Percentiles rank a stretch among this genome's conserved stretches.
phyloP scores from a whole-genome alignment of 2,329 filamentous ascomycete genomes.

The Trichoderma sp. region DNA sequence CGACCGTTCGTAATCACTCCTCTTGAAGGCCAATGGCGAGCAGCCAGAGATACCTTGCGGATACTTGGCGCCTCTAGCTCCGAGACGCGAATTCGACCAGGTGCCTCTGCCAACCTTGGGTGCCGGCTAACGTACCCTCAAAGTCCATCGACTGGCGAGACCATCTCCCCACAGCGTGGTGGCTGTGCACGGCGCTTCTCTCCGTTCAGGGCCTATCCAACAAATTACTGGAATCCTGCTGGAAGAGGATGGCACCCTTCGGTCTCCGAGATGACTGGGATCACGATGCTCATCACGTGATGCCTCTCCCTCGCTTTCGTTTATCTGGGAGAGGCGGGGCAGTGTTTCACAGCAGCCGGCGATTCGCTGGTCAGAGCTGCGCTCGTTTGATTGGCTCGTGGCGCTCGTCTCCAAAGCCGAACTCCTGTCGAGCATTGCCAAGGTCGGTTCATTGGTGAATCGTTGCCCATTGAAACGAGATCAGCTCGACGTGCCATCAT shows the following conservation, averaged over 20 bases:
- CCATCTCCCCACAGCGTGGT: neutral
- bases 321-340: conserved; percentile 1
- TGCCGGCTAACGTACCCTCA: neutral
- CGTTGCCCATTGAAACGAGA: conserved; percentile 1
- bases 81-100: neutral
- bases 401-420: neutral
- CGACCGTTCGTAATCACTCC: conserved; percentile 22
- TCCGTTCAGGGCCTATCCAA: neutral
- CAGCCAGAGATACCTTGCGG: neutral
- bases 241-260: conserved; percentile 8
- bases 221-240: conserved; percentile 6
- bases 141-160: conserved; percentile 7
- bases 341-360: conserved; percentile 19
- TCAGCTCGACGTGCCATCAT: neutral
- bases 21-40: neutral
- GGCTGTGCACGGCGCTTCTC: conserved; percentile 15
- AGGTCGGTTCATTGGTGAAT: neutral
- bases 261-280: conserved; percentile 6
- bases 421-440: conserved; percentile 16
- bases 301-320: neutral
- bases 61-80: neutral
- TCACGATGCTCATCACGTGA: conserved; percentile 4
- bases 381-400: conserved; percentile 4
- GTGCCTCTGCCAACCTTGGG: neutral
- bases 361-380: neutral